Evolutionary conservation across 116 monocot species (phyloP).

Genomic region (Papilionanthe hybrid): DNA sequence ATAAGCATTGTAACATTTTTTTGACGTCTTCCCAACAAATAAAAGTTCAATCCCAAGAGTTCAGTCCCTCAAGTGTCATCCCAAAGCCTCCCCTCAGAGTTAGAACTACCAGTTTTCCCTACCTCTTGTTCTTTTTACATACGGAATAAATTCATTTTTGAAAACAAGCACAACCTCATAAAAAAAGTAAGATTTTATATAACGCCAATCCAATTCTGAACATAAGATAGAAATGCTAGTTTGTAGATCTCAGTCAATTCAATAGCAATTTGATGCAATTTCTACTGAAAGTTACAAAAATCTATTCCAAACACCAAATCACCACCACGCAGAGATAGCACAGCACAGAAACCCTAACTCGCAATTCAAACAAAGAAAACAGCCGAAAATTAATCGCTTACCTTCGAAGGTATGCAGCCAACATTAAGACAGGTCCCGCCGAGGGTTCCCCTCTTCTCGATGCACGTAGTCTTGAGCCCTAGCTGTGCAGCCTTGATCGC

Average conservation of each 20-base stretch:
- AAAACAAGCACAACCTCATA: background rate
- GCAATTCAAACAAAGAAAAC: background rate
- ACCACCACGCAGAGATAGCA: background rate
- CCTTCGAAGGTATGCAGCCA: constrained; percentile 98
- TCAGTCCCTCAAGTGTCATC: background rate
- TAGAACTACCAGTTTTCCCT: background rate
- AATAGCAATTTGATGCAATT: background rate
- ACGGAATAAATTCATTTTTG: background rate
- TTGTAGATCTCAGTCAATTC: background rate
- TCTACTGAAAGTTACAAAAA: background rate
- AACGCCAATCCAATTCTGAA: background rate
- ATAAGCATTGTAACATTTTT: background rate
- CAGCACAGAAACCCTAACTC: constrained; percentile 11
- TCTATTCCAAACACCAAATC: background rate
- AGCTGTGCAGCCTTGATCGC: constrained; percentile 97
- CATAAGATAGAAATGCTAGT: background rate
- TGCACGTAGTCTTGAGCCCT: constrained; percentile 98
- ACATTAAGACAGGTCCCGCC: constrained; percentile 98
- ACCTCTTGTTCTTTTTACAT: background rate
- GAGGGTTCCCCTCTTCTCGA: constrained; percentile 90
- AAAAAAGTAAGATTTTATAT: background rate
- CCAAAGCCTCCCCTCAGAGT: background rate
- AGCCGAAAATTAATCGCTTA: background rate
- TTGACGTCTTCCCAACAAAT: background rate
- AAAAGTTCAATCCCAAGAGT: background rate